Evolutionary conservation across 176 grass and related monocot genomes (phyloP).

Genomic region (Phoenix dactylifera): DNA sequence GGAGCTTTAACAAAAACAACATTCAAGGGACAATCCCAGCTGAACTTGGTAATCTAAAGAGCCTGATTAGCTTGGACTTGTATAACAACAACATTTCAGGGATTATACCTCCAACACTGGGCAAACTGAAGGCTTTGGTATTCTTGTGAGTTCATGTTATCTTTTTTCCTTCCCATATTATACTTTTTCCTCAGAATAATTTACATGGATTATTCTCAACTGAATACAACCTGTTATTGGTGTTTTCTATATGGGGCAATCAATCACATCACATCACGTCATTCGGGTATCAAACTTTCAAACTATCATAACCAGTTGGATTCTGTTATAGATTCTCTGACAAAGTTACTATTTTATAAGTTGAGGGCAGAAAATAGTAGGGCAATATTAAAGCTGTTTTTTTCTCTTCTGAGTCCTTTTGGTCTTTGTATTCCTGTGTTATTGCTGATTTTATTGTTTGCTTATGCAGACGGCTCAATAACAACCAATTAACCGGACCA

Average conservation of each 20-base stretch:
- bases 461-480: constrained; percentile 75
- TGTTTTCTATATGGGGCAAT: too few relatives aligned
- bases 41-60: constrained; percentile 80
- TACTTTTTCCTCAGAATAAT: constrained; percentile 9
- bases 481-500: constrained; percentile 71
- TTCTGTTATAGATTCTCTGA: too few relatives aligned
- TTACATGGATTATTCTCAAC: background rate
- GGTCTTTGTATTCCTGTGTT: too few relatives aligned
- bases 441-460: background rate
- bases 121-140: constrained; percentile 75
- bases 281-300: too few relatives aligned
- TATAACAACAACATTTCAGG: constrained; percentile 95
- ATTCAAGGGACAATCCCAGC: constrained; percentile 75
- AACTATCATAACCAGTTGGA: too few relatives aligned
- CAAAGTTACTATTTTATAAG: too few relatives aligned
- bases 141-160: constrained; percentile 70
- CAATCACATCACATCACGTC: too few relatives aligned
- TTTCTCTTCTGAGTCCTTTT: too few relatives aligned
- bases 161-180: constrained; percentile 11
- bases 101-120: constrained; percentile 59
- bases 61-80: constrained; percentile 85
- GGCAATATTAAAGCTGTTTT: too few relatives aligned
- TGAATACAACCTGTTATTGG: too few relatives aligned
- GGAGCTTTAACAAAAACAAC: constrained; percentile 96
- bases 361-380: too few relatives aligned